Percentiles rank a stretch among this genome's conserved stretches.
phyloP scores from a whole-genome alignment of 495 filamentous ascomycete genomes.

The Aspergillus egyptiacus region DNA sequence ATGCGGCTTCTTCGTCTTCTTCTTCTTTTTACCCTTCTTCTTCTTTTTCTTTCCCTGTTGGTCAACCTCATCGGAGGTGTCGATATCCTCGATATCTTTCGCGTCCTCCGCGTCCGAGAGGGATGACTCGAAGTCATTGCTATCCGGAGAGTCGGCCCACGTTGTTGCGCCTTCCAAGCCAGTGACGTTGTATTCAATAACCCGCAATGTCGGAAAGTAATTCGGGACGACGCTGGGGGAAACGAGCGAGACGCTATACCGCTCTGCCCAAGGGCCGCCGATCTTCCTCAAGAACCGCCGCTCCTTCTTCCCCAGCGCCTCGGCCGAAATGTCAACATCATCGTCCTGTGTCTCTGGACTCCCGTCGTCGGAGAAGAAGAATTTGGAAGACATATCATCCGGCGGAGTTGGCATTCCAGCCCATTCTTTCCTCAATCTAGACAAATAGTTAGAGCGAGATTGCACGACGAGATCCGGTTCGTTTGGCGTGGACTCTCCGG shows the following conservation, averaged over 20 bases:
- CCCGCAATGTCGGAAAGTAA: constrained; percentile 79
- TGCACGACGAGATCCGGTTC: constrained; percentile 44
- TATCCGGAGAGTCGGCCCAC: constrained; percentile 33
- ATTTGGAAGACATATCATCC: constrained; percentile 12
- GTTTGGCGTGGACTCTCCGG: constrained; percentile 1
- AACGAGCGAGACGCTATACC: constrained; percentile 74
- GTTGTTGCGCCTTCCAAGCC: constrained; percentile 54
- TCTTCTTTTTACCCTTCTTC: constrained; percentile 35
- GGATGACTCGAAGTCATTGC: constrained; percentile 3
- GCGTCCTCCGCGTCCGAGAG: background rate
- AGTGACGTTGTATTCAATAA: constrained; percentile 90
- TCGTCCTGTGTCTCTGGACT: constrained; percentile 12
- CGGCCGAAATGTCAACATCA: constrained; percentile 1
- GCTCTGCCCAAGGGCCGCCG: constrained; percentile 74
- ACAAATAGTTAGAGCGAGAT: constrained; percentile 71
- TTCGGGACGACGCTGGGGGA: constrained; percentile 86
- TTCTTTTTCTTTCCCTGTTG: constrained; percentile 36
- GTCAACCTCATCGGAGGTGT: constrained; percentile 18
- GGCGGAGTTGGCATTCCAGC: constrained; percentile 61
- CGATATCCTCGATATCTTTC: constrained; percentile 17
- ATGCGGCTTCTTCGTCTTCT: constrained; percentile 52
- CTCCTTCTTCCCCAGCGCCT: constrained; percentile 35
- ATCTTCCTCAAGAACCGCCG: constrained; percentile 58
- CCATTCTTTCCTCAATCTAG: constrained; percentile 73
- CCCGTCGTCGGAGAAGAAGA: constrained; percentile 10